Evolutionary conservation across 352 stramenopile genomes (phyloP), one percentile per base, ranked within the genome.

Genomic region (Peronosclerospora sorghi): DNA sequence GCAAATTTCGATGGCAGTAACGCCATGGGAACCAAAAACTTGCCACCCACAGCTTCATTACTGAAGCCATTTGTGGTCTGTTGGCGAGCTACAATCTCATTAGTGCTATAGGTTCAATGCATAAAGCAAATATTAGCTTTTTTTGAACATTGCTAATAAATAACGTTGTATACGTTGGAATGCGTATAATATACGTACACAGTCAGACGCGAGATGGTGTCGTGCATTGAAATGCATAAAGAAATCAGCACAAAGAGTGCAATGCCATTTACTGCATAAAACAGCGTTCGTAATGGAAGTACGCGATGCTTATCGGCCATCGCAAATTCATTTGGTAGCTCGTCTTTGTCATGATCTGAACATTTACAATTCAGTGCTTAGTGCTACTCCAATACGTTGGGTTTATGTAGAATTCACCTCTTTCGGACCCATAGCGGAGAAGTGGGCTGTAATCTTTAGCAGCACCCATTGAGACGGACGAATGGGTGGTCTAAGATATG

Each of bases 1-100:
- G 76, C 73, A 36, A 85, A 89, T 56, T 89, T 89, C 19, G 73
- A 84, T 15, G 76, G 76, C 32, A 89, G 41, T 59, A 82, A 59
- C 18, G 67, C 59, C 69, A 83, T 83, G 5, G 74, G 74, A 18
- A 86, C 14, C 18, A 72, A 56, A 38, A 50, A 56, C 15, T 47
- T 35, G 37, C 45, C 57, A 35, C 35, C 38, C 21, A 44, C 15
- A 9, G 30, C 29, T 19, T 42, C 19, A 20, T 45, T n/a, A 10
- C 29, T 40, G 9, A 56, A 39, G 26, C 44, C 23, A 39, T 48
- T 19, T 26, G 54, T 50, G 10, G 17, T 19, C 27, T 49, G 24
- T 24, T 56, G 56, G 15, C 24, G 54, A 32, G 38, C 41, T 10
- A 50, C 53, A 15, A 15, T 52, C 4, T 49, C 51, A 32, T 15